Base-by-base conservation (phyloP, 257 asterid genomes). In the Solanum chmielewskii region DNA sequence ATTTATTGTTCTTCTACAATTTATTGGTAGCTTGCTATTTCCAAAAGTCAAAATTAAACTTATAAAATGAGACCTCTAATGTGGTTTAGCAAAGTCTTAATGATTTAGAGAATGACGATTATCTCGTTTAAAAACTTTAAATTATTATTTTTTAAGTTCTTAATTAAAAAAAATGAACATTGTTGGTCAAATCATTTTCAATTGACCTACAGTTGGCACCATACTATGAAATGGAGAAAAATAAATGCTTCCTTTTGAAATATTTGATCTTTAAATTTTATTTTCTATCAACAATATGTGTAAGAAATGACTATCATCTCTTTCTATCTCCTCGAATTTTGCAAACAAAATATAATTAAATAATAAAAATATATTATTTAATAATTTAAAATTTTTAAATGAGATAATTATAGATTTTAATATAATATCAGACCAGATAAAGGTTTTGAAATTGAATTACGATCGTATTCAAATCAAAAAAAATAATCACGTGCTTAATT, bases 401-500 rank as follows among this genome's bases (percentile, higher is more conserved):
- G 5, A 33, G 35, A 33, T 33, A 3, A 33, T 33, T 33, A 33
- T 33, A 33, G 0, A 33, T 33, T 33, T 33, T 1, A 33, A 33
- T 33, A 33, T 33, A 33, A 33, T 33, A 33, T 33, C 5, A 33
- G 35, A 33, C 0, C 35, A 33, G 5, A 33, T 33, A 33, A 33
- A 3, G 1, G 5, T 33, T 3, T 33, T 33, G 35, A 33, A 33
- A 33, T 33, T 3, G 4, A 33, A 33, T 1, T 33, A 3, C 35
- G 35, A 4, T 33, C 5, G 5, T 3, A 33, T 33, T 3, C 5
- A 33, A 33, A 3, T 4, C 0, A 33, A 33, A 33, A 33, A 33
- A 3, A 33, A 3, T 0, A 3, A 0, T 33, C 35, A 33, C 5
- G 35, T 33, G 1, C 4, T 3, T 33, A 0, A 33, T 33, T 33